These are phyloP conservation scores for Uronychia binucleata DNA, from an alignment of 73 alveolate genomes.

Conservation along the genomic window DNA sequence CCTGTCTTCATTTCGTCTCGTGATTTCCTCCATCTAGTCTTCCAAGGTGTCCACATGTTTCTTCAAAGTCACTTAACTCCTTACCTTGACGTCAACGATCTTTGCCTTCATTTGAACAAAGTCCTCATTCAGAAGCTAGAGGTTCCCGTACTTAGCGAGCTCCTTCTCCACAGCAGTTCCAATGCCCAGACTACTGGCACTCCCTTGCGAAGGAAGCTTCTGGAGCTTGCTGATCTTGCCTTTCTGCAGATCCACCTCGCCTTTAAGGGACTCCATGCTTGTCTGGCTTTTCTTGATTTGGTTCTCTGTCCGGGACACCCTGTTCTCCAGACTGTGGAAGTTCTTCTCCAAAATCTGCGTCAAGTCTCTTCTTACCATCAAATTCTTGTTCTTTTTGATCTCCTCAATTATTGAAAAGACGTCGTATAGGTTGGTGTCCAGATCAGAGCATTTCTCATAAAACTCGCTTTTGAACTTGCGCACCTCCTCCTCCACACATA, in stretches of 20 bases:
- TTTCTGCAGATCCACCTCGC: not conserved
- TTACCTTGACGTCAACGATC: not conserved
- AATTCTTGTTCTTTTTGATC: not conserved
- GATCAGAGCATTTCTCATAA: not conserved
- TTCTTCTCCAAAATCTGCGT: not conserved
- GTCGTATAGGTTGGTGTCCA: not conserved
- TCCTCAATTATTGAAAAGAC: not conserved
- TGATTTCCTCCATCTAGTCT: not conserved
- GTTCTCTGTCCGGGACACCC: not conserved
- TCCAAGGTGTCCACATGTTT: not conserved
- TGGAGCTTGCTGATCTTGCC: not conserved
- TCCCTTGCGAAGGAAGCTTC: not conserved
- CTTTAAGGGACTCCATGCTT: not conserved
- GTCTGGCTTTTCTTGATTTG: not conserved
- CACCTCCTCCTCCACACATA: not conserved
- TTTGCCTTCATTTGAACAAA: not conserved
- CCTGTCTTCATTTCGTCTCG: not conserved
- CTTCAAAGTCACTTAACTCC: not conserved
- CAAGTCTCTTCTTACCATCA: not conserved
- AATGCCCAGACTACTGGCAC: not conserved
- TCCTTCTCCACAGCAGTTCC: not conserved
- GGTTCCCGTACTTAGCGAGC: not conserved
- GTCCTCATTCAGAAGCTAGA: not conserved
- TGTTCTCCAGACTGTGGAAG: not conserved
- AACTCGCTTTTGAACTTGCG: not conserved